Percentiles rank a stretch among this genome's conserved stretches.
These are phyloP conservation scores for Aspergillus unguis DNA, from an alignment of 2,329 filamentous ascomycete species.

Conservation along the genomic window DNA sequence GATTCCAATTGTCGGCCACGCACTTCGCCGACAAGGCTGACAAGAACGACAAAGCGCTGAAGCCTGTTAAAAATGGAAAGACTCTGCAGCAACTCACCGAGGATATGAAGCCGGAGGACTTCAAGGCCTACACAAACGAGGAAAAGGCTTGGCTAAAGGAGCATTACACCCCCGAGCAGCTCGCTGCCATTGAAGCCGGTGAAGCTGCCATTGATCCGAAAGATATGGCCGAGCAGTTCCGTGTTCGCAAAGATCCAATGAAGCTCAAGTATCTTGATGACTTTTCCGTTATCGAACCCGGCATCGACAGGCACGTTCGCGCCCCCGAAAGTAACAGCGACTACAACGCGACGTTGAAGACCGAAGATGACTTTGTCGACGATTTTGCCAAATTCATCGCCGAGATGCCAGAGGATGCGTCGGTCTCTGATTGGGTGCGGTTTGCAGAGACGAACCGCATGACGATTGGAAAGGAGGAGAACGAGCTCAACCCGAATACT, in stretches of 20 bases:
- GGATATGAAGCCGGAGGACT: conserved; percentile 27
- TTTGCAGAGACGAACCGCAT: conserved; percentile 49
- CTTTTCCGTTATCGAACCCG: conserved; percentile 70
- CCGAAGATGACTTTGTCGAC: conserved; percentile 58
- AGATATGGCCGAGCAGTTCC: conserved; percentile 71
- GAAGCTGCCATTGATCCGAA: conserved; percentile 71
- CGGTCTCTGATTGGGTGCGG: conserved; percentile 39
- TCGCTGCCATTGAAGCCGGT: conserved; percentile 75
- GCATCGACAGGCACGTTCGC: conserved; percentile 68
- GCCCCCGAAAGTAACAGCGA: conserved; percentile 51
- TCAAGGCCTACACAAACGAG: conserved; percentile 62
- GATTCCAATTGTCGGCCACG: conserved; percentile 47
- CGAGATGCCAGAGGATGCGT: conserved; percentile 52
- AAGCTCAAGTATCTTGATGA: conserved; percentile 76
- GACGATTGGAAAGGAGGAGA: conserved; percentile 50
- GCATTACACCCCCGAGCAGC: conserved; percentile 76
- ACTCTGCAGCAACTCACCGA: conserved; percentile 21
- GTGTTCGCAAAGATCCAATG: conserved; percentile 69
- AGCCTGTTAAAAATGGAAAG: conserved; percentile 14
- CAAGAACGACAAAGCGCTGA: conserved; percentile 15
- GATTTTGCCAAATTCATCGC: conserved; percentile 52
- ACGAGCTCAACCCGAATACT: conserved; percentile 49
- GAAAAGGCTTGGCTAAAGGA: conserved; percentile 61
- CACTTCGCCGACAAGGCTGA: conserved; percentile 31
- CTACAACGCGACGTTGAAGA: conserved; percentile 59